Evolutionary conservation across 2,329 filamentous ascomycete genomes (phyloP), one percentile per base, ranked within the genome.

Genomic region (Sporothrix phasma): DNA sequence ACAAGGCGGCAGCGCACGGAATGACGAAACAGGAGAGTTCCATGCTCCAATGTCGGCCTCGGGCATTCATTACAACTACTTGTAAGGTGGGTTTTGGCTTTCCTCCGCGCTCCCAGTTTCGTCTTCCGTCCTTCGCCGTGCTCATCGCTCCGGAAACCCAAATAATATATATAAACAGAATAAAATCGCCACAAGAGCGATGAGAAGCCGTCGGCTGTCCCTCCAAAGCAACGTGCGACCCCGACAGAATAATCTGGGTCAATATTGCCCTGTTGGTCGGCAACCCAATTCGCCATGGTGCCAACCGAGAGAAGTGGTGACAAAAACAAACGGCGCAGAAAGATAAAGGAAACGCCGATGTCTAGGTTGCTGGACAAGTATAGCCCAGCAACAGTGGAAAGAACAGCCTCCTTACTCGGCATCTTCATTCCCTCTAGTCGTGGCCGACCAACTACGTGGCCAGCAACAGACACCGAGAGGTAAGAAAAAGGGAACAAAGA

Each of bases 61-160:
- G n/a, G 56, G 31, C 56, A 64, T 61, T 64, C 46, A 66, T 66
- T 66, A 66, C 62, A 66, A 66, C 41, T 62, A 43, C 49, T 49
- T 61, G 59, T 63, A 37, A 29, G 37, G 34, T 31, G n/a, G 41
- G 59, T 41, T 47, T 46, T 22, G 56, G 56, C 15, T 51, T 37
- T 37, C 24, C 34, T 45, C 24, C 34, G 10, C n/a, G 6, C 39
- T 31, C 24, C 54, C 5, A n/a, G 15, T 8, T 34, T 17, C 31
- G 29, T 54, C 17, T 37, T 13, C 11, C 24, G 24, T 49, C 17
- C n/a, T 13, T 24, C 17, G 5, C 13, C 17, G 0, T 6, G 13
- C 54, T 45, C 46, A 13, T 5, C 54, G 2, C 39, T 24, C 19
- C 37, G 8, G 41, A 51, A 49, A 34, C 31, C n/a, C 51, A 47